phyloP scores from a whole-genome alignment of 1,284 basidiomycete genomes.

The Taiwanofungus camphoratus region DNA sequence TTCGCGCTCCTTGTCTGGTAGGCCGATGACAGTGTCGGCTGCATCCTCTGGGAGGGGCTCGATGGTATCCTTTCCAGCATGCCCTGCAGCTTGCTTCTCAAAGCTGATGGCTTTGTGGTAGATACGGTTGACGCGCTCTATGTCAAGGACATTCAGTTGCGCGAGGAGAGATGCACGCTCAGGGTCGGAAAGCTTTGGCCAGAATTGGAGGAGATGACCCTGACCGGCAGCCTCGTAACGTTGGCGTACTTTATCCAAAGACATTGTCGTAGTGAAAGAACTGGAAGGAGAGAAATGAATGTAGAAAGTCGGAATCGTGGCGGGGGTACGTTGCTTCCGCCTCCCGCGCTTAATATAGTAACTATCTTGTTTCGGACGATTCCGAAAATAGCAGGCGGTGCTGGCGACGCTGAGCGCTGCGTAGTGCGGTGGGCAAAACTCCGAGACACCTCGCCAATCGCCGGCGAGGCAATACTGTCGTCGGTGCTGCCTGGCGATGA shows the following conservation, averaged over 20 bases:
- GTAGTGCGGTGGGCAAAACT: too few relatives aligned
- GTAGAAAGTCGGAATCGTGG: too few relatives aligned
- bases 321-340: too few relatives aligned
- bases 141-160: slow-evolving; percentile 83
- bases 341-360: too few relatives aligned
- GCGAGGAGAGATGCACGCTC: slow-evolving; percentile 62
- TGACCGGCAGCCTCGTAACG: slow-evolving; percentile 81
- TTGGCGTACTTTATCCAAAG: slow-evolving; percentile 36
- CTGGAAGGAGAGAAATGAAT: too few relatives aligned
- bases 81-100: slow-evolving; percentile 49
- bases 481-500: too few relatives aligned
- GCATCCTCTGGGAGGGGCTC: slow-evolving; percentile 77
- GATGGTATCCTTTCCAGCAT: slow-evolving; percentile 46
- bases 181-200: slow-evolving; percentile 60
- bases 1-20: slow-evolving; percentile 51
- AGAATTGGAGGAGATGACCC: slow-evolving; percentile 87
- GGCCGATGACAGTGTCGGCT: slow-evolving; percentile 57
- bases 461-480: too few relatives aligned
- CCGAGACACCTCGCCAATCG: too few relatives aligned
- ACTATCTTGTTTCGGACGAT: too few relatives aligned
- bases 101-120: slow-evolving; percentile 73
- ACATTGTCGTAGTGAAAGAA: too few relatives aligned
- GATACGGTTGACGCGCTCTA: slow-evolving; percentile 87
- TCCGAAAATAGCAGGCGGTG: too few relatives aligned
- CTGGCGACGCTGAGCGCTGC: too few relatives aligned